Evolutionary conservation across 179 eudicot genomes (phyloP).

Genomic region (Sideroxylon spinosum): DNA sequence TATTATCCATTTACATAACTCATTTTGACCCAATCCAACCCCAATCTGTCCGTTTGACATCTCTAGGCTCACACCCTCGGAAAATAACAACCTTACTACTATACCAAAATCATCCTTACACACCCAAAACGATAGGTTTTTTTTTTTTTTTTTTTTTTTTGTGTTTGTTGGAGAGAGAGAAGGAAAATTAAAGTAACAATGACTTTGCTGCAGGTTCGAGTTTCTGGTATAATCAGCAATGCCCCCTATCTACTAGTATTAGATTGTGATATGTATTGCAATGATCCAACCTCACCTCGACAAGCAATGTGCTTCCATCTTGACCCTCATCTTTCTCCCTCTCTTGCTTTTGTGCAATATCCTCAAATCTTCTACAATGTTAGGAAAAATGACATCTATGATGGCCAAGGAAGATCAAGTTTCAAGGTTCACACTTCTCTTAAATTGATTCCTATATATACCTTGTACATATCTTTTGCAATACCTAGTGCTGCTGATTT

Average conservation of each 20-base stretch:
- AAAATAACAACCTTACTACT: too few relatives aligned
- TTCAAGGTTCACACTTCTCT: constrained; percentile 15
- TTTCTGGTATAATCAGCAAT: constrained; percentile 64
- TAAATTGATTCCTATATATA: not conserved
- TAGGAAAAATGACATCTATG: constrained; percentile 52
- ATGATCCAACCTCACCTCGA: constrained; percentile 46
- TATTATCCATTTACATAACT: too few relatives aligned
- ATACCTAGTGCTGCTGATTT: too few relatives aligned
- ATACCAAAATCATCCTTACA: too few relatives aligned
- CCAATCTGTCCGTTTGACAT: too few relatives aligned
- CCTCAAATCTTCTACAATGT: constrained; percentile 59
- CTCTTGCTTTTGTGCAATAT: constrained; percentile 48
- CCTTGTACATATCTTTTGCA: not conserved
- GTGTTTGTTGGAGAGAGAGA: too few relatives aligned
- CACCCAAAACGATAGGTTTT: too few relatives aligned
- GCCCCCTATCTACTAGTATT: constrained; percentile 49
- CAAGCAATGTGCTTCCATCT: constrained; percentile 61
- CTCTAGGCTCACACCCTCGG: too few relatives aligned
- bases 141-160: too few relatives aligned
- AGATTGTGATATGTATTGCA: constrained; percentile 64
- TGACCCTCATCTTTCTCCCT: constrained; percentile 32
- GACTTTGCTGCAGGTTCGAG: constrained; percentile 46
- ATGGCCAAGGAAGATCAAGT: constrained; percentile 26
- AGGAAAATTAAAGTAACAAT: not conserved
- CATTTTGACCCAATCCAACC: too few relatives aligned